A percentile compares a stretch with the other conserved stretches of the same genome.
These are phyloP conservation scores for Trichophyton benhamiae DNA, from an alignment of 2,329 filamentous ascomycete genomes.

Conservation along the genomic window DNA sequence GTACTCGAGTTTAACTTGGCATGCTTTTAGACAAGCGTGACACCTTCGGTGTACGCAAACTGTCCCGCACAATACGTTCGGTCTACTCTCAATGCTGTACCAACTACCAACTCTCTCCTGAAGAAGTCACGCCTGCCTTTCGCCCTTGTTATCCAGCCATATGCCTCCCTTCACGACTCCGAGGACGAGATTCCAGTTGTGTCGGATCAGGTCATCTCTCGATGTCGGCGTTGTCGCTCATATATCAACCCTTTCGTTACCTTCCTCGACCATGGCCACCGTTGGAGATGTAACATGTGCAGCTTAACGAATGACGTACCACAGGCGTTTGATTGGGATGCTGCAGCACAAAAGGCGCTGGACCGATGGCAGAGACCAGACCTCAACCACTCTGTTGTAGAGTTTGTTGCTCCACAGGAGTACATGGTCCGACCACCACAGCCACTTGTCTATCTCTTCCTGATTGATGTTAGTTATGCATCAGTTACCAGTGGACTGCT, in stretches of 20 bases:
- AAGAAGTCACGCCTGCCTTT: slow-evolving; percentile 97
- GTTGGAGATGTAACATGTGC: slow-evolving; percentile 99
- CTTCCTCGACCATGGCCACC: slow-evolving; percentile 91
- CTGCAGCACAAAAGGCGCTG: slow-evolving; percentile 75
- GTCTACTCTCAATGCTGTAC: slow-evolving; percentile 87
- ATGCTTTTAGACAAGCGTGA: slow-evolving; percentile 61
- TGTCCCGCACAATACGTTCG: slow-evolving; percentile 88
- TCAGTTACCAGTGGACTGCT: slow-evolving; percentile 81
- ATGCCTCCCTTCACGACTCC: slow-evolving; percentile 79
- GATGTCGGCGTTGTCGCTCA: slow-evolving; percentile 86
- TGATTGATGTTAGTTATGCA: slow-evolving; percentile 87
- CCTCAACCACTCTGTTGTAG: slow-evolving; percentile 90
- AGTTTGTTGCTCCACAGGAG: slow-evolving; percentile 95
- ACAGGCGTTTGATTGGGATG: slow-evolving; percentile 98
- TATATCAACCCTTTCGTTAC: slow-evolving; percentile 98
- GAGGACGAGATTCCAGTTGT: slow-evolving; percentile 87
- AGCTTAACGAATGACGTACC: slow-evolving; percentile 97
- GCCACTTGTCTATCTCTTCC: slow-evolving; percentile 87
- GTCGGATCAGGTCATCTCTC: slow-evolving; percentile 92
- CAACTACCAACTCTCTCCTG: slow-evolving; percentile 78
- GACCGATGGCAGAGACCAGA: slow-evolving; percentile 88
- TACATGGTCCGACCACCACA: slow-evolving; percentile 98
- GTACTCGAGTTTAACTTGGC: not conserved
- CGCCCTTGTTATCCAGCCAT: slow-evolving; percentile 90
- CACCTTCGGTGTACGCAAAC: slow-evolving; percentile 80